phyloP scores from a whole-genome alignment of 768 basidiomycete species.

The Candolleomyces aberdarensis region DNA sequence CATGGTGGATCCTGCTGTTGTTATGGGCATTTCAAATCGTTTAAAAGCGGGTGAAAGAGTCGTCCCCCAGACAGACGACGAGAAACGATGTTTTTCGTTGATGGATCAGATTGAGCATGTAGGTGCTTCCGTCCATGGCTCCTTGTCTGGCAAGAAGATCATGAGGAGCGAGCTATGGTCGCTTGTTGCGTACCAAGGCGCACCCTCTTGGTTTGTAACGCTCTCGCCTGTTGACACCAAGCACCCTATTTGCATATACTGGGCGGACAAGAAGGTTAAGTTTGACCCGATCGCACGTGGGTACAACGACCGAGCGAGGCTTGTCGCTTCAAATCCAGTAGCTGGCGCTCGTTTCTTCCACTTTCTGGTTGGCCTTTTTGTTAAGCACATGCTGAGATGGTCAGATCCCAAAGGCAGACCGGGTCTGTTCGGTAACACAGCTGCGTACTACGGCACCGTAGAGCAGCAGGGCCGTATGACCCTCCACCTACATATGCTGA shows the following conservation, averaged over 20 bases:
- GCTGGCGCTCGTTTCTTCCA: too few species aligned
- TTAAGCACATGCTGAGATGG: too few species aligned
- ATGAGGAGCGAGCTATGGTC: constrained; percentile 21
- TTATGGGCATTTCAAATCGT: constrained; percentile 6
- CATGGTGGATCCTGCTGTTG: not conserved
- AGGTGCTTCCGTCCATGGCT: constrained; percentile 15
- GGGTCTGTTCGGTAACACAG: too few species aligned
- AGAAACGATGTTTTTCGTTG: constrained; percentile 17
- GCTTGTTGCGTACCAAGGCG: not conserved
- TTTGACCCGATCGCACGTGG: too few species aligned
- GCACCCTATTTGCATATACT: too few species aligned
- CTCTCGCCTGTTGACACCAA: too few species aligned
- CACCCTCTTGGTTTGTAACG: not conserved
- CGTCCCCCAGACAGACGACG: constrained; percentile 12
- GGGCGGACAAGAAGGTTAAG: too few species aligned
- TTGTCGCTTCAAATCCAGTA: too few species aligned
- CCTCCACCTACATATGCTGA: constrained; percentile 9
- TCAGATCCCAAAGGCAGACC: too few species aligned
- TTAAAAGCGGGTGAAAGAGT: constrained; percentile 14
- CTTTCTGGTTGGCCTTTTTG: too few species aligned
- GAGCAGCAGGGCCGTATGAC: constrained; percentile 17
- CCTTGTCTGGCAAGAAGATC: constrained; percentile 19
- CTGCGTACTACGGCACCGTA: constrained; percentile 29
- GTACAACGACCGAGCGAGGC: too few species aligned
- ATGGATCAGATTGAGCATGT: constrained; percentile 20